A percentile compares a stretch with the other conserved stretches of the same genome.
These are phyloP conservation scores for Neoboletus brunneissimus DNA, from an alignment of 768 basidiomycete genomes.

Conservation along the genomic window DNA sequence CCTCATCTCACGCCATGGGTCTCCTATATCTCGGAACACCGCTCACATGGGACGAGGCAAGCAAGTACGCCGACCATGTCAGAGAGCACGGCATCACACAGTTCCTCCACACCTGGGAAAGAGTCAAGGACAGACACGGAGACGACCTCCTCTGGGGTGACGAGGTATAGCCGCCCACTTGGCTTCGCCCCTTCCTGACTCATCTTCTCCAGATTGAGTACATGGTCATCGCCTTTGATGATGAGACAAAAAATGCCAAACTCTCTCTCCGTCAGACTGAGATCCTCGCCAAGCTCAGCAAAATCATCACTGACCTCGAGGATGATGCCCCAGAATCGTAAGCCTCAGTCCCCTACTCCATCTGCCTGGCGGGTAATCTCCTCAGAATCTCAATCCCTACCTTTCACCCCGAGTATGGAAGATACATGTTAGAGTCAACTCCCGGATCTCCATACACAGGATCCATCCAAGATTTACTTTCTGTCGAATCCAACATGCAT, in stretches of 20 bases:
- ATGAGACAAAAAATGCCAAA: slow-evolving; percentile 73
- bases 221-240: slow-evolving; percentile 87
- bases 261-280: slow-evolving; percentile 95
- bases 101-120: slow-evolving; percentile 91
- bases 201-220: slow-evolving; percentile 75
- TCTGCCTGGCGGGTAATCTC: background rate
- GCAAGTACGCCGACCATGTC: slow-evolving; percentile 85
- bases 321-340: slow-evolving; percentile 52
- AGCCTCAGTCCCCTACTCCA: slow-evolving; percentile 24
- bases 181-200: slow-evolving; percentile 9
- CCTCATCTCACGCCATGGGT: slow-evolving; percentile 59
- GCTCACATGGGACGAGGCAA: slow-evolving; percentile 86
- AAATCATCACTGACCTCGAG: slow-evolving; percentile 64
- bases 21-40: slow-evolving; percentile 92
- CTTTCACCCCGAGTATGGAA: slow-evolving; percentile 97
- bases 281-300: slow-evolving; percentile 76
- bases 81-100: slow-evolving; percentile 91
- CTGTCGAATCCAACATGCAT: slow-evolving; percentile 93
- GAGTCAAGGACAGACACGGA: slow-evolving; percentile 84
- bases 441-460: slow-evolving; percentile 95
- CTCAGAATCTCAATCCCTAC: slow-evolving; percentile 73
- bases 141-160: slow-evolving; percentile 98
- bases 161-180: slow-evolving; percentile 58
- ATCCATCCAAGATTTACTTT: slow-evolving; percentile 77
- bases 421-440: slow-evolving; percentile 98